Percentiles rank a stretch among this genome's conserved stretches.
phyloP scores from a whole-genome alignment of 495 filamentous ascomycete genomes.

The Tuber brumale region DNA sequence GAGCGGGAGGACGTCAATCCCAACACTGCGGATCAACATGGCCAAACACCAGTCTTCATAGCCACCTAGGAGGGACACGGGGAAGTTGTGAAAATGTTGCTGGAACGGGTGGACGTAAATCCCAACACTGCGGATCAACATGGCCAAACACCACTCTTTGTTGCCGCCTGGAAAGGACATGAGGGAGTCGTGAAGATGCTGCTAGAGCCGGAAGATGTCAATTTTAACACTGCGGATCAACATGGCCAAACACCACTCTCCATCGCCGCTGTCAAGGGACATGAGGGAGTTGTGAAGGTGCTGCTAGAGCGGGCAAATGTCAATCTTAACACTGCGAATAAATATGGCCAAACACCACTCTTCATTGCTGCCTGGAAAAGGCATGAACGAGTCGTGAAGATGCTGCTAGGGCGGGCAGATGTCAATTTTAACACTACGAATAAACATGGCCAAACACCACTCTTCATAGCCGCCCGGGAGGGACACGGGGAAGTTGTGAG shows the following conservation, averaged over 20 bases:
- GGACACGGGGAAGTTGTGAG: neutral
- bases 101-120: neutral
- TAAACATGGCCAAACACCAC: neutral
- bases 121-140: neutral
- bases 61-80: neutral
- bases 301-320: neutral
- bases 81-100: neutral
- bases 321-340: neutral
- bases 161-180: neutral
- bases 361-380: neutral
- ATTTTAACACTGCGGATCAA: neutral
- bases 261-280: neutral
- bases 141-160: neutral
- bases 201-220: neutral
- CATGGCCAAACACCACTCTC: neutral
- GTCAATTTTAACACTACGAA: neutral
- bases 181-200: neutral
- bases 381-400: neutral
- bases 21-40: neutral
- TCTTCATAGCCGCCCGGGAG: neutral
- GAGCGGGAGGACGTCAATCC: neutral
- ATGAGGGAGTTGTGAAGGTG: neutral
- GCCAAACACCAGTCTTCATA: neutral
- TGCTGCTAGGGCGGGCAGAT: neutral
- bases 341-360: neutral